Evolutionary conservation across 306 rosid species (phyloP).

Genomic region (Hippophae tibetana): DNA sequence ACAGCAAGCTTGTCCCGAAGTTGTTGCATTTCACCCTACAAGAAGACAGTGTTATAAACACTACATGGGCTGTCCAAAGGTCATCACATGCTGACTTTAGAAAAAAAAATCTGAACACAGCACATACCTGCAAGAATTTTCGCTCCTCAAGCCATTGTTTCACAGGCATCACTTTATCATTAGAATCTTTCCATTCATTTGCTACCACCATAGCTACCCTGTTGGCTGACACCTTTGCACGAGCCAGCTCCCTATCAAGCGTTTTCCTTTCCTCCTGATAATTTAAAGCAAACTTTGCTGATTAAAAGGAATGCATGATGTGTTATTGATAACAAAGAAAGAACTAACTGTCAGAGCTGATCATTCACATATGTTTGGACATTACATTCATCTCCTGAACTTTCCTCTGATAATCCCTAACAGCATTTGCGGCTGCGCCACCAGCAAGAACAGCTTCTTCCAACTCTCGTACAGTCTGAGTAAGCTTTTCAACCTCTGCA

Average conservation of each 20-base stretch:
- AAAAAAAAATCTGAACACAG: not conserved
- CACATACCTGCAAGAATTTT: slow-evolving; percentile 67
- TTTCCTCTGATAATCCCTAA: slow-evolving; percentile 98
- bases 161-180: slow-evolving; percentile 99
- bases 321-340: slow-evolving; percentile 6
- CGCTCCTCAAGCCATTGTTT: slow-evolving; percentile 99
- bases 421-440: slow-evolving; percentile 99
- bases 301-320: slow-evolving; percentile 14
- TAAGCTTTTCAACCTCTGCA: slow-evolving; percentile 98
- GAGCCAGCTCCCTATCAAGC: slow-evolving; percentile 95
- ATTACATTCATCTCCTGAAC: slow-evolving; percentile 98
- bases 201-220: slow-evolving; percentile 97
- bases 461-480: slow-evolving; percentile 95
- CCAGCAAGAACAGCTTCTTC: slow-evolving; percentile 99
- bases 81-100: not conserved
- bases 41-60: slow-evolving; percentile 22
- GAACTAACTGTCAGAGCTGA: slow-evolving; percentile 13
- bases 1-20: slow-evolving; percentile 89
- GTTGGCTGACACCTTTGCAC: slow-evolving; percentile 96
- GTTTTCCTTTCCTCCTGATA: slow-evolving; percentile 93
- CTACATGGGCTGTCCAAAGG: not conserved
- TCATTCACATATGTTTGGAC: slow-evolving; percentile 12
- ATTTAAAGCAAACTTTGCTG: slow-evolving; percentile 20
- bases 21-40: slow-evolving; percentile 96
- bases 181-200: slow-evolving; percentile 97